phyloP scores from a whole-genome alignment of 495 filamentous ascomycete species.

The Massariosphaeria phaeospora region DNA sequence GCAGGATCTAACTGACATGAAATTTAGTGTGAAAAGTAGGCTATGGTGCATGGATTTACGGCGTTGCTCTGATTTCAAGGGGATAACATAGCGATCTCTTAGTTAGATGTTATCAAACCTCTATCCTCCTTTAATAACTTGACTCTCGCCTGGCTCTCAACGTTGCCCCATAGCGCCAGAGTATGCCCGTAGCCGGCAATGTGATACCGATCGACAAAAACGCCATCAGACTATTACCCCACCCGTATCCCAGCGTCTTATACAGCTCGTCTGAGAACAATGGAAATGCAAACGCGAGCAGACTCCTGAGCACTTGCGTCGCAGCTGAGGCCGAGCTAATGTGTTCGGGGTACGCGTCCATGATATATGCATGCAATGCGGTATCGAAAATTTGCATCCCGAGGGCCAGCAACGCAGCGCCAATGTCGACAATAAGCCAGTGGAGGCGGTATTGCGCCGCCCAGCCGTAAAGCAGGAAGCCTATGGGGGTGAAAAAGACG shows the following conservation, averaged over 20 bases:
- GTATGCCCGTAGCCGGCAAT: no score
- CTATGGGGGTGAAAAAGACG: slow-evolving; percentile 30
- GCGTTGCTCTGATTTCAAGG: no score
- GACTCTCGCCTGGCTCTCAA: neutral
- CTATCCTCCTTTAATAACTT: no score
- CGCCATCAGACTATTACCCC: slow-evolving; percentile 25
- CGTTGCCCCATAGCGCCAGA: neutral
- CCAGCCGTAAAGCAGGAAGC: slow-evolving; percentile 43
- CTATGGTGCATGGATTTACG: no score
- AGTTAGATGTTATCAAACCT: no score
- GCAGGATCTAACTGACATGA: no score
- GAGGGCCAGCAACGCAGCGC: slow-evolving; percentile 34
- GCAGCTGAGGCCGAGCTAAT: slow-evolving; percentile 38
- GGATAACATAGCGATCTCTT: no score
- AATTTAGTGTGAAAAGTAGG: no score
- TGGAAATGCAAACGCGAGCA: slow-evolving; percentile 25
- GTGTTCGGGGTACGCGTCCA: slow-evolving; percentile 39
- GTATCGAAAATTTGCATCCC: slow-evolving; percentile 29
- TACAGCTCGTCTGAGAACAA: slow-evolving; percentile 23
- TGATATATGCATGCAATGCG: slow-evolving; percentile 38
- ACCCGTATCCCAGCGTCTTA: slow-evolving; percentile 20
- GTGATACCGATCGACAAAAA: slow-evolving; percentile 5
- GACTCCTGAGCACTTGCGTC: slow-evolving; percentile 32
- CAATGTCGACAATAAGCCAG: slow-evolving; percentile 42
- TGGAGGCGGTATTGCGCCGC: slow-evolving; percentile 37